Base-by-base conservation (phyloP, 2,329 filamentous ascomycete species). In the Colletotrichum agaves region DNA sequence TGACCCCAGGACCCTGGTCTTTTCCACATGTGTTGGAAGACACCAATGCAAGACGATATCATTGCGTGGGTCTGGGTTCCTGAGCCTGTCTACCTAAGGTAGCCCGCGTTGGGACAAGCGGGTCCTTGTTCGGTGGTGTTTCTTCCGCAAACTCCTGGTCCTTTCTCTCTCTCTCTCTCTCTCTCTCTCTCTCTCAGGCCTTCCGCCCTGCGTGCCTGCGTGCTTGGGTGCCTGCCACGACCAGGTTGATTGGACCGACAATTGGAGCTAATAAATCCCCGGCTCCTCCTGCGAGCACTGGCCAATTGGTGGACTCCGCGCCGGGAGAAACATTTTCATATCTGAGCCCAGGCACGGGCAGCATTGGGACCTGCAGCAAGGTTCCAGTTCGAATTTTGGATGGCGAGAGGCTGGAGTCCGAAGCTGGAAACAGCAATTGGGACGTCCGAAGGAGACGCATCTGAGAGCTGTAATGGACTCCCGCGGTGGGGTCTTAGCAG, bases 21-120 rank as follows among this genome's bases (percentile, higher is more conserved):
- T 41, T 41, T 17, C 41, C 50, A 31, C 11, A 31, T 6, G 15
- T 19, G 15, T 19, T 46, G 17, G 46, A n/a, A n/a, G n/a, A n/a
- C 53, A 33, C 57, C 62, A 53, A 64, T 64, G 37, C 56, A 21
- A 37, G 39, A 58, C 37, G 46, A 52, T 21, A 39, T 46, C 41
- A 44, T 53, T 23, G 49, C 39, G 10, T 57, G 39, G n/a, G 27
- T 43, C 47, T 50, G 55, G 23, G 17, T 59, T 52, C 35, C 17
- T 58, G 35, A 41, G 35, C 19, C 27, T 27, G 27, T 27, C 27
- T 27, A 27, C 23, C 23, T 27, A n/a, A 33, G 27, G 11, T 50
- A 50, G 35, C 46, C 61, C 37, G 13, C 35, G 27, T 61, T 44
- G 37, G 35, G 62, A 15, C 35, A 52, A 52, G 46, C 55, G 44